phyloP scores from a whole-genome alignment of 108 stramenopile species.

The Nitzschia putrida region DNA sequence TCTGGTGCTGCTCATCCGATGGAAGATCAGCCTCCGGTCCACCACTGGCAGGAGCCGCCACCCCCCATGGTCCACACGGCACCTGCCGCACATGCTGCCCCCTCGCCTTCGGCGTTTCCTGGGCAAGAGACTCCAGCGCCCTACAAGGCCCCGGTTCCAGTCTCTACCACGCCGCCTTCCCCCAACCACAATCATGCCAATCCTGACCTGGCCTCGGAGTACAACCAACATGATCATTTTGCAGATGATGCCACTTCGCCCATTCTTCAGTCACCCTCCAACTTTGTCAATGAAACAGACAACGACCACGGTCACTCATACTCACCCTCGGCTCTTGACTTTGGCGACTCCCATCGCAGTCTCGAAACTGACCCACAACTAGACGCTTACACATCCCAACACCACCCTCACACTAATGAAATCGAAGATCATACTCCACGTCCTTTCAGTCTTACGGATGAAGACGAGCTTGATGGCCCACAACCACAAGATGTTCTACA shows the following conservation, averaged over 20 bases:
- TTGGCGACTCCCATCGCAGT: conserved; percentile 1
- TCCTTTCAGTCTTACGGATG: background rate
- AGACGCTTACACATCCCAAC: conserved; percentile 4
- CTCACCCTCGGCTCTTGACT: conserved; percentile 7
- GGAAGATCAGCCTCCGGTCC: background rate
- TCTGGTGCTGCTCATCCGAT: background rate
- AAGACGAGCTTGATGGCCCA: background rate
- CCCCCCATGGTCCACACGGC: background rate
- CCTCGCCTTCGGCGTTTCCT: background rate
- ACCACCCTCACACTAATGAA: background rate
- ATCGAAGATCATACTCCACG: conserved; percentile 1
- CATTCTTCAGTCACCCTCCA: conserved; percentile 1
- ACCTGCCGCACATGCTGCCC: background rate
- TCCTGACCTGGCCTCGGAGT: background rate
- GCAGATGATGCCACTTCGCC: background rate
- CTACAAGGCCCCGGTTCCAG: conserved; percentile 8
- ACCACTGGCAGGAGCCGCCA: background rate
- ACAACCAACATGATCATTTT: background rate
- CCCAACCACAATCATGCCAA: background rate
- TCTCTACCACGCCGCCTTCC: conserved; percentile 7
- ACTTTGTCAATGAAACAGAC: background rate
- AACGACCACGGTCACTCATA: background rate
- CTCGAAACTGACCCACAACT: background rate
- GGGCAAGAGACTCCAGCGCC: conserved; percentile 9
- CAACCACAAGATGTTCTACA: conserved; percentile 4